Evolutionary conservation across 1,284 basidiomycete genomes (phyloP).

Genomic region (Cystobasidiaceae sp.): DNA sequence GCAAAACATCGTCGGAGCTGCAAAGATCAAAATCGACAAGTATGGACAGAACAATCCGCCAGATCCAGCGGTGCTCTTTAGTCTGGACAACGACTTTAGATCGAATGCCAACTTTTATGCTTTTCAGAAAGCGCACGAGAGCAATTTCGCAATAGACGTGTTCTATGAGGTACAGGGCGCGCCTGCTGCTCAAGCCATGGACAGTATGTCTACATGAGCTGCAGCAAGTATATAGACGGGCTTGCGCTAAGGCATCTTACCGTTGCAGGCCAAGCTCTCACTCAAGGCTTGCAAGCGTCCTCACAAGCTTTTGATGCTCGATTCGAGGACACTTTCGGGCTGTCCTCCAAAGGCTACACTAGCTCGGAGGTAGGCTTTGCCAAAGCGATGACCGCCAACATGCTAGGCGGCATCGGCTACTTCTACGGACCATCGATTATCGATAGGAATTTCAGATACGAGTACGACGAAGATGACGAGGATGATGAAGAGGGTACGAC

Average conservation of each 20-base stretch:
- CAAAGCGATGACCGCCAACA: conserved; percentile 77
- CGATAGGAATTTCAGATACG: conserved; percentile 72
- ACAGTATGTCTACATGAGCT: too few species aligned
- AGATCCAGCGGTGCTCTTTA: conserved; percentile 70
- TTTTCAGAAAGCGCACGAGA: conserved; percentile 74
- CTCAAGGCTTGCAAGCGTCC: conserved; percentile 62
- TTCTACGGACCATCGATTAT: conserved; percentile 88
- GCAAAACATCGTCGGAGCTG: conserved; percentile 58
- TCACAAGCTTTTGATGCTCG: conserved; percentile 59
- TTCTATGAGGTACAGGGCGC: conserved; percentile 67
- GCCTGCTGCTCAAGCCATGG: conserved; percentile 59
- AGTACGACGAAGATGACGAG: conserved; percentile 76
- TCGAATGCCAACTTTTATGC: conserved; percentile 73
- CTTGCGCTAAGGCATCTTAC: too few species aligned
- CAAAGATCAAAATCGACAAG: conserved; percentile 55
- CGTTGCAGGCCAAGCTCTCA: conserved; percentile 49
- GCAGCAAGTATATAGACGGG: too few species aligned
- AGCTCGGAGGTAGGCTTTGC: conserved; percentile 61
- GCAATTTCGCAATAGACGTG: conserved; percentile 77
- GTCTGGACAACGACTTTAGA: conserved; percentile 66
- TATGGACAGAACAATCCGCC: conserved; percentile 57
- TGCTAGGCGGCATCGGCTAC: conserved; percentile 87
- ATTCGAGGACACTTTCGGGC: conserved; percentile 65
- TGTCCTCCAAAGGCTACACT: conserved; percentile 55
- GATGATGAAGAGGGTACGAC: conserved; percentile 47